Conservation (phyloP, 129 eudicot genomes). For the Scalesia atractyloides region DNA sequence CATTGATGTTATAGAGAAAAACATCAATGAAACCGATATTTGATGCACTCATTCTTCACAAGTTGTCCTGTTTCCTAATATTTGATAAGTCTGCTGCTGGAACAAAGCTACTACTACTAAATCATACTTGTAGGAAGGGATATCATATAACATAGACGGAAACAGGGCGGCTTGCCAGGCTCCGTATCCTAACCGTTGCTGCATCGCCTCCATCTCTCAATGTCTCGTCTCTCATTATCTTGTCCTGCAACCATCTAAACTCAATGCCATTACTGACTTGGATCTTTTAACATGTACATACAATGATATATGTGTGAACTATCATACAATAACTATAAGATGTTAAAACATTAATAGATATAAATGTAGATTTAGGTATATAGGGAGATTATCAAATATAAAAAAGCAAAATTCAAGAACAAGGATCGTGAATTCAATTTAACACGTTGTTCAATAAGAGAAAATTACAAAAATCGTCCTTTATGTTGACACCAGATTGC, state of each 20-base stretch:
- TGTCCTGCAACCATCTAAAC: background rate
- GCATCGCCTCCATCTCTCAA: background rate
- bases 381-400: too few species aligned
- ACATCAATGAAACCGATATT: slow-evolving; percentile 44
- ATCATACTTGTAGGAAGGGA: background rate
- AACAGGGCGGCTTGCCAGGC: background rate
- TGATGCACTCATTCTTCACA: slow-evolving; percentile 16
- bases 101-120: background rate
- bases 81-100: background rate
- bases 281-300: slow-evolving; percentile 1
- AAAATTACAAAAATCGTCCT: too few species aligned
- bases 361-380: too few species aligned
- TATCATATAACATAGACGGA: background rate
- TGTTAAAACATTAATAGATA: background rate
- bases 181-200: background rate
- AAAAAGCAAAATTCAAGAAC: too few species aligned
- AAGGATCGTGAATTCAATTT: too few species aligned
- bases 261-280: background rate
- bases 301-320: background rate
- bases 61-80: too few species aligned
- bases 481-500: too few species aligned
- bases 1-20: slow-evolving; percentile 63
- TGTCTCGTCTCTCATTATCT: background rate
- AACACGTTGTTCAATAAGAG: too few species aligned
- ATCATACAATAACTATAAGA: background rate